phyloP scores from a whole-genome alignment of 1,139 yeast genomes.

The Pichia sp. region DNA sequence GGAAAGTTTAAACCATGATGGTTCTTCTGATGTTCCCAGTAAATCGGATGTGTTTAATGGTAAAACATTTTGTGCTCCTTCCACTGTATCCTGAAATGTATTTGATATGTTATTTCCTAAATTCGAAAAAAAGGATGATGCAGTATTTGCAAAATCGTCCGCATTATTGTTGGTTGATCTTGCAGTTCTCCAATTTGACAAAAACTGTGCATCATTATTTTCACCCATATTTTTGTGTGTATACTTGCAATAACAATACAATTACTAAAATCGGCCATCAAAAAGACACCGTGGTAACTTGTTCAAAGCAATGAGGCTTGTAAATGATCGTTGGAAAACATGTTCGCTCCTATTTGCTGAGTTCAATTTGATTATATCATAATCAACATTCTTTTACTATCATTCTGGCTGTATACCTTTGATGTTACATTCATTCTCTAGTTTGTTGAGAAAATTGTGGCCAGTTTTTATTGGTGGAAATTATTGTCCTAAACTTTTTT shows the following conservation, averaged over 20 bases:
- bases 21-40: slow-evolving; percentile 42
- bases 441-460: too few relatives aligned
- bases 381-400: too few relatives aligned
- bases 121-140: slow-evolving; percentile 24
- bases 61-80: slow-evolving; percentile 43
- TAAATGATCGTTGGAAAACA: too few relatives aligned
- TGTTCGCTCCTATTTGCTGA: too few relatives aligned
- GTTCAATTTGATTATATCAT: too few relatives aligned
- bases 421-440: too few relatives aligned
- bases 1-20: slow-evolving; percentile 56
- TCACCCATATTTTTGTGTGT: slow-evolving; percentile 9
- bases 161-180: slow-evolving; percentile 12
- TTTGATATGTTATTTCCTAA: slow-evolving; percentile 19
- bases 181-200: slow-evolving; percentile 25
- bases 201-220: slow-evolving; percentile 19
- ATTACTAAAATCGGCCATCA: too few relatives aligned
- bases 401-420: too few relatives aligned
- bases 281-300: too few relatives aligned
- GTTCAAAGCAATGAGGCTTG: too few relatives aligned
- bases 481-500: too few relatives aligned
- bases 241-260: not conserved
- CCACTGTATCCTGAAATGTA: slow-evolving; percentile 28
- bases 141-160: slow-evolving; percentile 18
- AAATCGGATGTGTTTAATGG: slow-evolving; percentile 49
- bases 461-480: too few relatives aligned